Evolutionary conservation across 2,329 filamentous ascomycete species (phyloP).

Genomic region (Sclerotinia nivalis): DNA sequence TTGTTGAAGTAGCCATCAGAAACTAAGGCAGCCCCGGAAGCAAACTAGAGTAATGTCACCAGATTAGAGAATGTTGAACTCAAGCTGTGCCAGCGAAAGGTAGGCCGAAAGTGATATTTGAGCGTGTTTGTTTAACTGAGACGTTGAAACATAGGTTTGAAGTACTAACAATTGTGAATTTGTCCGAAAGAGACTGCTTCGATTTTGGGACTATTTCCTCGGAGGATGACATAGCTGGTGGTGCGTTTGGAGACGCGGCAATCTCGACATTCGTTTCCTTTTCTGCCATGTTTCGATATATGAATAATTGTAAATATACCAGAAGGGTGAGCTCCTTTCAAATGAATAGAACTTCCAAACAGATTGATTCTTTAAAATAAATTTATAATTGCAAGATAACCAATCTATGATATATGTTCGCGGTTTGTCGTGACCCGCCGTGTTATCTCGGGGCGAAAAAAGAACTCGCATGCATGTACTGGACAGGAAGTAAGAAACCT

Average conservation of each 20-base stretch:
- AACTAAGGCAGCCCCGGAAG: conserved; percentile 39
- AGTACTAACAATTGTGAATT: conserved; percentile 36
- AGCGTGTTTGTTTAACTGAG: too few relatives aligned
- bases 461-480: not conserved
- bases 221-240: not conserved
- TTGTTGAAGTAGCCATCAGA: conserved; percentile 44
- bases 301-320: not conserved
- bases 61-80: not conserved
- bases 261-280: not conserved
- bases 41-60: conserved; percentile 30
- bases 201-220: conserved; percentile 29
- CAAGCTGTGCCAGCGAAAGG: too few relatives aligned
- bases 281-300: conserved; percentile 1
- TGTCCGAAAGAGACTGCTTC: conserved; percentile 36
- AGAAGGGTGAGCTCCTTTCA: not conserved
- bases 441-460: not conserved
- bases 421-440: not conserved
- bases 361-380: not conserved
- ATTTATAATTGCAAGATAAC: not conserved
- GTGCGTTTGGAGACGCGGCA: not conserved
- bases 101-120: too few relatives aligned
- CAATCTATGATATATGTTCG: too few relatives aligned
- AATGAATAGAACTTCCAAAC: not conserved
- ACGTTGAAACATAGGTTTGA: too few relatives aligned
- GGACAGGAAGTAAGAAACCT: not conserved